Evolutionary conservation across 2,329 filamentous ascomycete genomes (phyloP).

Genomic region (Neurospora crassa): DNA sequence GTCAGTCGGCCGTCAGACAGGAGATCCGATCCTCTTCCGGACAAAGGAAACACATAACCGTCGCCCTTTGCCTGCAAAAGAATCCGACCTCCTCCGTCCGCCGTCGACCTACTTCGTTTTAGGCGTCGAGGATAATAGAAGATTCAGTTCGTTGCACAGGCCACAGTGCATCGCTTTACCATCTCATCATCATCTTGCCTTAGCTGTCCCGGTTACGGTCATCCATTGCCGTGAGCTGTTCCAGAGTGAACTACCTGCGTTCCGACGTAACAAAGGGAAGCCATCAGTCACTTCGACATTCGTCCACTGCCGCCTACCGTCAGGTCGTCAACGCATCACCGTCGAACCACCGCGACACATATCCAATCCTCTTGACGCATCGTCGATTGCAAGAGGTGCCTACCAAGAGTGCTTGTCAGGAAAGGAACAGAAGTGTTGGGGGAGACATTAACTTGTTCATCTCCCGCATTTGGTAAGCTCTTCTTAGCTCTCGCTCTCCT

Average conservation of each 20-base stretch:
- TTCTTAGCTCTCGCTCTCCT: constrained; percentile 28
- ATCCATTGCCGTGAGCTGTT: constrained; percentile 15
- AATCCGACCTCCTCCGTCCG: constrained; percentile 16
- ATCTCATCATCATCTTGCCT: constrained; percentile 1
- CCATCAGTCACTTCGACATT: not conserved
- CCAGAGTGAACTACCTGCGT: constrained; percentile 8
- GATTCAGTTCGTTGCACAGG: constrained; percentile 17
- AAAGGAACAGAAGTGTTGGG: constrained; percentile 41
- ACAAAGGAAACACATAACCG: constrained; percentile 16
- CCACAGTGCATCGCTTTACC: constrained; percentile 12
- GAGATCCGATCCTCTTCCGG: constrained; percentile 17
- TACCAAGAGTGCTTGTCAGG: constrained; percentile 14
- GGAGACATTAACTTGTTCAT: constrained; percentile 99
- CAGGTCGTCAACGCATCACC: constrained; percentile 6
- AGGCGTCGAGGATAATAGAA: constrained; percentile 20
- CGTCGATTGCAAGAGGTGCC: constrained; percentile 20
- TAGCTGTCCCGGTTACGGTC: constrained; percentile 13
- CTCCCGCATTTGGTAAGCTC: constrained; percentile 64
- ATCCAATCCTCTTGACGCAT: constrained; percentile 7
- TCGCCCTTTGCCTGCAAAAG: constrained; percentile 16
- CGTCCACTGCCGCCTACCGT: constrained; percentile 6
- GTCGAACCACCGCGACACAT: constrained; percentile 9
- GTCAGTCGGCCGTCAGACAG: constrained; percentile 15
- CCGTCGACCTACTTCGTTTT: constrained; percentile 15
- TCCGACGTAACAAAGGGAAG: not conserved